Evolutionary conservation across 176 grass and related monocot species (phyloP), one percentile per base, ranked within the genome.

Genomic region (Cymbopogon citratus): DNA sequence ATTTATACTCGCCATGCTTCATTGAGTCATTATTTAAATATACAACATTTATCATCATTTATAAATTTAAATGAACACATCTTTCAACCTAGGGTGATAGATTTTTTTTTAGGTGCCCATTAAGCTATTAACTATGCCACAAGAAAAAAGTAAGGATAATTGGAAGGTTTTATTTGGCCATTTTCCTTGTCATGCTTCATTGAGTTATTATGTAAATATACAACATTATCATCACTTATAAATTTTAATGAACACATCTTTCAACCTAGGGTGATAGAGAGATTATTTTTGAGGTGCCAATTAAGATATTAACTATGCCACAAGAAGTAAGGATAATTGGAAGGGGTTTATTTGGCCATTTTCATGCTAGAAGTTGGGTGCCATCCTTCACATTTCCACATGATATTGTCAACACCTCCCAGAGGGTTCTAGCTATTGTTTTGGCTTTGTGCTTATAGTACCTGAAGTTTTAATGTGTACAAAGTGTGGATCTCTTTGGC

Each of bases 11-110:
- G 8, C 18, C 18, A 25, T 63, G 5, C 23, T 45, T 33, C 45
- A 52, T 49, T 8, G 9, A 49, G 69, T 74, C 60, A 59, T 86
- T 21, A 74, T 57, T 61, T 45, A 36, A 76, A 75, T 69, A 4
- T 35, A 33, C 29, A 76, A 61, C 54, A 44, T 40, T 40, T 16
- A 33, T 19, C 52, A 2, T 19, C 16, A 46, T 46, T 5, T n/a
- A n/a, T 46, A 46, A 46, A 52, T 52, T 52, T 52, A 2, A 7
- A 23, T 49, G 43, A n/a, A 79, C 62, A 40, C 35, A 38, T 35
- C 6, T 61, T 16, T 39, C 16, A 76, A 26, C 34, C 44, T 46
- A 36, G 54, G 48, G 48, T 18, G 16, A 35, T 5, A 4, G 49
- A 19, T 9, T 35, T 35, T 34, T 56, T 28, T 52, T 73, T 26